phyloP scores from a whole-genome alignment of 352 stramenopile species.

The Saprolegnia parasitica region DNA sequence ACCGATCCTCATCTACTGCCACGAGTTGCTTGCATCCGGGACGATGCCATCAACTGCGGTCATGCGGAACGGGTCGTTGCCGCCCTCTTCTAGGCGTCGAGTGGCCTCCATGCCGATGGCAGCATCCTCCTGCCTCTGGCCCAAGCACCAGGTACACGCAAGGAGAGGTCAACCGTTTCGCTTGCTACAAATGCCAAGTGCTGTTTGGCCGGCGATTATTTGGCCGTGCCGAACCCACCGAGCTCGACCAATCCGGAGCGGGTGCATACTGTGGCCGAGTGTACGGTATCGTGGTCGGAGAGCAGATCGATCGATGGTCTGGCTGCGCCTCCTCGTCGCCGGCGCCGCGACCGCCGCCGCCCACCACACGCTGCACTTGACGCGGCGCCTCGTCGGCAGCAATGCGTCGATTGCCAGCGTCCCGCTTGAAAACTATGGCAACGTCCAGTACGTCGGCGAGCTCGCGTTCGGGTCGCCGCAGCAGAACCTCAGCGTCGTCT shows the following conservation, averaged over 20 bases:
- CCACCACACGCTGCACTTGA: conserved; percentile 1
- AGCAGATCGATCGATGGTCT: background rate
- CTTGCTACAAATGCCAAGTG: background rate
- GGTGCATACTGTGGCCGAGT: background rate
- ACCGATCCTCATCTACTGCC: too few relatives aligned
- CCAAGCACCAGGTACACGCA: too few relatives aligned
- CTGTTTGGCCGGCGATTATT: background rate
- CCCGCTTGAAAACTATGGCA: conserved; percentile 58
- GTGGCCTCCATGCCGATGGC: too few relatives aligned
- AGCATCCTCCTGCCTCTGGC: too few relatives aligned
- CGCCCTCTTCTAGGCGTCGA: too few relatives aligned
- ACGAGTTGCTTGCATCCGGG: too few relatives aligned
- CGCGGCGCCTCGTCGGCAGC: background rate
- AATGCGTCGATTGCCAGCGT: conserved; percentile 6
- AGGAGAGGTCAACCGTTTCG: too few relatives aligned
- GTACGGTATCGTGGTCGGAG: background rate
- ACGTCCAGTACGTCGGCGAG: conserved; percentile 74
- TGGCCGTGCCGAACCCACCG: background rate
- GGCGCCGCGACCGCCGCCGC: background rate
- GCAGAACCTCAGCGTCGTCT: conserved; percentile 64
- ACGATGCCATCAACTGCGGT: too few relatives aligned
- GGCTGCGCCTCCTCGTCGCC: background rate
- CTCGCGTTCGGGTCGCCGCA: conserved; percentile 67
- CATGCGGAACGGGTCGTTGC: too few relatives aligned
- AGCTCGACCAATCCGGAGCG: background rate